Evolutionary conservation across 2,329 filamentous ascomycete species (phyloP), one percentile per base, ranked within the genome.

Genomic region (Hymenoscyphus albidus): DNA sequence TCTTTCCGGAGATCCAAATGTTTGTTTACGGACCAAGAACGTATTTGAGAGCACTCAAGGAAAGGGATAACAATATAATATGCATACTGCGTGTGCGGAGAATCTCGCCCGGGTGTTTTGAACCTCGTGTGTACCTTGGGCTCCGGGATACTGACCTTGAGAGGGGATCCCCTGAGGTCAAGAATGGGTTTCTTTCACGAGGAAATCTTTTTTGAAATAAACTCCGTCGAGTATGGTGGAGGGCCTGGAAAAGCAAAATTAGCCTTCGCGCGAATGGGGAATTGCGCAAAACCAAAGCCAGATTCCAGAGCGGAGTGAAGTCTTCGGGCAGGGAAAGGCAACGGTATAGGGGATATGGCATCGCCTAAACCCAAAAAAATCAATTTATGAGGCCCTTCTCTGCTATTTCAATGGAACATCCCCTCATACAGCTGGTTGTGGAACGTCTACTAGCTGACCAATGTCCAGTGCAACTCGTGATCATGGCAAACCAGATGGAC

Each of bases 401-500:
- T 57, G 65, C 64, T 54, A 55, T 38, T 39, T 68, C 65, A 56
- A 62, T 67, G 44, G 58, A 64, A 18, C 59, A 40, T 9, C 64
- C n/a, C 22, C 59, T 35, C 1, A 39, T 31, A 9, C 74, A 10
- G 69, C 71, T 42, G 70, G 67, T 2, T 63, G 59, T 61, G 65
- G 65, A 56, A 35, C 59, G 65, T 18, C 67, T 59, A 35, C 65
- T 64, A 1, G 64, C 27, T 10, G 64, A 39, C 69, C 72, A 68
- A 68, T 77, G 76, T 5, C 73, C 64, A 16, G 59, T 63, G 5
- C 73, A 67, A 67, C 76, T 77, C 32, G 64, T 60, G 5, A 73
- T 38, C 77, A 79, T 78, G n/a, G 76, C 76, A 5, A 68, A 55
- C 59, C 72, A 78, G 27, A 76, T 67, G 2, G 76, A 74, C 74